Evolutionary conservation across 345 rosid species (phyloP).

Genomic region (Theobroma cacao): DNA sequence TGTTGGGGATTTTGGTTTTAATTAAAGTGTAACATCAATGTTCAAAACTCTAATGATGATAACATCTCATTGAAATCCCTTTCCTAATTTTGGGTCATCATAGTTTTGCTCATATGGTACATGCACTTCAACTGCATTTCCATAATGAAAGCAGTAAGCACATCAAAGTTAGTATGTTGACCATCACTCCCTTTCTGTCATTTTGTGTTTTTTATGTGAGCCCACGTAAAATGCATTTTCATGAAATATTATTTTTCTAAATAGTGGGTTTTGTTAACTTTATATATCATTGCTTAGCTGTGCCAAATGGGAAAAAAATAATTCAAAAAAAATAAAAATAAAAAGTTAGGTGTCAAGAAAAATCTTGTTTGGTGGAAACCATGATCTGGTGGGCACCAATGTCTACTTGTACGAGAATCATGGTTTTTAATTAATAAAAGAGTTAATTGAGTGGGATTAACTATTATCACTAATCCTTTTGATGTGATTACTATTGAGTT

Average conservation of each 20-base stretch:
- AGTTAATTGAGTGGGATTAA: neutral
- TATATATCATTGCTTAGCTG: neutral
- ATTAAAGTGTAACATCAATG: no score
- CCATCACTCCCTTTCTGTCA: no score
- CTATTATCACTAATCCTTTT: neutral
- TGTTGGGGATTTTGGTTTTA: no score
- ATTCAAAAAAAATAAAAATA: neutral
- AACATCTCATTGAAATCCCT: no score
- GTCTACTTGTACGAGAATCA: constrained; percentile 9
- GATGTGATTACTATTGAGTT: constrained; percentile 7
- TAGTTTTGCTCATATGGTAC: no score
- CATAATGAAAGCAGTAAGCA: no score
- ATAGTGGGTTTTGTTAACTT: neutral
- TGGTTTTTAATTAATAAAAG: neutral
- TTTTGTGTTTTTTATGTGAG: no score
- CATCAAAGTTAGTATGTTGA: no score
- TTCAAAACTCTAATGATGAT: no score
- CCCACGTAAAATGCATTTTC: neutral
- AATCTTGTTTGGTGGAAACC: constrained; percentile 26
- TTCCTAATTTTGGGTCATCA: no score
- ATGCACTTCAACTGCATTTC: no score
- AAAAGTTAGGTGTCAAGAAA: constrained; percentile 16
- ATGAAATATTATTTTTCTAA: neutral
- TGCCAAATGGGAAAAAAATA: neutral
- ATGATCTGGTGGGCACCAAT: constrained; percentile 13